Percentiles rank a stretch among this genome's conserved stretches.
Conservation (phyloP, 2,329 filamentous ascomycete species). For the Diaporthe vaccinii region DNA sequence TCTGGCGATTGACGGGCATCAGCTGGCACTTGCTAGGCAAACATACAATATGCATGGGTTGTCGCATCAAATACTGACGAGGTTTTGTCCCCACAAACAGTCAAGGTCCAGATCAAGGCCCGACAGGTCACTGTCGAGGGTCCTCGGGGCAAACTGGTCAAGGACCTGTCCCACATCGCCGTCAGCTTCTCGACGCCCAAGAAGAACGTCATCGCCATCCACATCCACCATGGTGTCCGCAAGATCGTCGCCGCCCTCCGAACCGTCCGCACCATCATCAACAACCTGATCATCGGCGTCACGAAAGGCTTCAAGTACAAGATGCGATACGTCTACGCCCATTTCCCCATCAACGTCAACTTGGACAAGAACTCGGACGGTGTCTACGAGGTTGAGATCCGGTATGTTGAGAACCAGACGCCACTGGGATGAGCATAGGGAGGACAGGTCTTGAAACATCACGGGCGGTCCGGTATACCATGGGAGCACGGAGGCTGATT, state of each 20-base stretch:
- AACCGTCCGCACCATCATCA: slow-evolving; percentile 97
- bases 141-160: slow-evolving; percentile 95
- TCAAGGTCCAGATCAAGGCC: slow-evolving; percentile 98
- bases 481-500: slow-evolving; percentile 27
- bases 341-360: slow-evolving; percentile 99
- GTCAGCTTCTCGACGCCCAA: slow-evolving; percentile 94
- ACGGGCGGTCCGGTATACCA: neutral
- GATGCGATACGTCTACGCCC: slow-evolving; percentile 99
- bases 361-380: slow-evolving; percentile 95
- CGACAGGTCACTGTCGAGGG: slow-evolving; percentile 97
- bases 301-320: slow-evolving; percentile 99
- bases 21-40: slow-evolving; percentile 19
- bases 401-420: slow-evolving; percentile 68
- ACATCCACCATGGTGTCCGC: slow-evolving; percentile 98
- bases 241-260: slow-evolving; percentile 99
- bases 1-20: slow-evolving; percentile 28
- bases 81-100: slow-evolving; percentile 64
- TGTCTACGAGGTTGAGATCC: slow-evolving; percentile 93
- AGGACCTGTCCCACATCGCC: slow-evolving; percentile 96
- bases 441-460: neutral
- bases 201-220: slow-evolving; percentile 91
- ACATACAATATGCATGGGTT: neutral
- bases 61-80: slow-evolving; percentile 47
- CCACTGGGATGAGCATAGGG: slow-evolving; percentile 3
- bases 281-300: slow-evolving; percentile 98